Percentiles rank a stretch among this genome's conserved stretches.
Conservation (phyloP, 2,329 filamentous ascomycete genomes). For the Paecilomyces niveus region DNA sequence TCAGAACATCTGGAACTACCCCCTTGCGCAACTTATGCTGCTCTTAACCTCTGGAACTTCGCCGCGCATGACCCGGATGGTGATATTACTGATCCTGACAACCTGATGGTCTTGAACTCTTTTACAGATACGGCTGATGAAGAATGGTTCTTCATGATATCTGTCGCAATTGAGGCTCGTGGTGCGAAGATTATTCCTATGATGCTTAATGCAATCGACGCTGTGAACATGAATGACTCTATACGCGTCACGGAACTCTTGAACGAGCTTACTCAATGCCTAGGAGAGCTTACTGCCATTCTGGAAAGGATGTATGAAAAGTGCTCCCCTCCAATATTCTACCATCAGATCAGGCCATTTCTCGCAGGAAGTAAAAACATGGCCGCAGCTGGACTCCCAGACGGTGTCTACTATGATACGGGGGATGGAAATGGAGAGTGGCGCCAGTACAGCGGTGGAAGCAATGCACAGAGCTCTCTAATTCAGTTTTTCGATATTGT, state of each 20-base stretch:
- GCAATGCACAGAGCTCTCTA: slow-evolving; percentile 49
- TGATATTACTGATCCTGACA: slow-evolving; percentile 31
- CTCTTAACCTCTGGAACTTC: slow-evolving; percentile 35
- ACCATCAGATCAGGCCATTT: slow-evolving; percentile 46
- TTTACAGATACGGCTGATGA: slow-evolving; percentile 35
- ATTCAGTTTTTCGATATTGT: slow-evolving; percentile 50
- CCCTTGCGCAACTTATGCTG: slow-evolving; percentile 38
- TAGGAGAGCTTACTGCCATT: slow-evolving; percentile 35
- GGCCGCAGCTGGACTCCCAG: slow-evolving; percentile 43
- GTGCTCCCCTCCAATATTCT: slow-evolving; percentile 43
- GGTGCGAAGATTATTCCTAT: slow-evolving; percentile 40
- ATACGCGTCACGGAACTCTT: slow-evolving; percentile 33
- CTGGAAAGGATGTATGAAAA: slow-evolving; percentile 47
- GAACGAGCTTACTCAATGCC: slow-evolving; percentile 31
- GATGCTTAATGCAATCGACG: slow-evolving; percentile 43
- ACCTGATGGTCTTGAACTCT: slow-evolving; percentile 25
- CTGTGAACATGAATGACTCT: slow-evolving; percentile 31
- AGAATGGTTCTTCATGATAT: slow-evolving; percentile 46
- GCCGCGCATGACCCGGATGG: slow-evolving; percentile 10
- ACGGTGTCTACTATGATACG: slow-evolving; percentile 47
- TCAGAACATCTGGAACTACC: slow-evolving; percentile 30
- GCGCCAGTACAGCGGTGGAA: slow-evolving; percentile 47
- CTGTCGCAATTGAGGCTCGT: slow-evolving; percentile 46
- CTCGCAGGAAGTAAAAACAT: slow-evolving; percentile 50
- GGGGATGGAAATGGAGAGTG: slow-evolving; percentile 43